Percentiles rank a stretch among this genome's conserved stretches.
Conservation (phyloP, 2,329 filamentous ascomycete genomes). For the Neurospora sp. region DNA sequence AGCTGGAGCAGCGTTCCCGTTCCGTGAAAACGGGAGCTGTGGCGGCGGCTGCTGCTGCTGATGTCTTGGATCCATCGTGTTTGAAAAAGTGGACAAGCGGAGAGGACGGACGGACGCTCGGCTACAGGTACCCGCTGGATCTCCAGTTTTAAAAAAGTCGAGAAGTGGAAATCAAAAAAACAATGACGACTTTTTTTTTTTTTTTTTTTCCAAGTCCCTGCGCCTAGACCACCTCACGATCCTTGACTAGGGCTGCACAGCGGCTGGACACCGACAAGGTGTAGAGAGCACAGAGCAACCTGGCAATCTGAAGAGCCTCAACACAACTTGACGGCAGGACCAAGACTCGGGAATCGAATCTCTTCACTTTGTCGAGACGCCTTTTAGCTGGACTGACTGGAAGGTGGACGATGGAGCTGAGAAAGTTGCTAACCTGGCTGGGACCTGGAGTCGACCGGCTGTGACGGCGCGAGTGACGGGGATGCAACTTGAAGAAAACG, state of each 20-base stretch:
- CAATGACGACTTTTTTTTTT: background rate
- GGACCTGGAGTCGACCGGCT: background rate
- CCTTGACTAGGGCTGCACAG: background rate
- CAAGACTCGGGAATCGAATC: background rate
- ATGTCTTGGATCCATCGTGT: constrained; percentile 26
- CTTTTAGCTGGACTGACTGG: background rate
- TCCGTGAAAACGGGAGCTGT: constrained; percentile 24
- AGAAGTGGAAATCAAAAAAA: background rate
- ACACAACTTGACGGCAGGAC: background rate
- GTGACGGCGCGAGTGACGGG: constrained; percentile 1
- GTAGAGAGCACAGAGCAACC: background rate
- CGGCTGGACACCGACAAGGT: background rate
- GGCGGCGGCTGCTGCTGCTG: constrained; percentile 17
- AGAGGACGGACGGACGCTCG: background rate
- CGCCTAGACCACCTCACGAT: background rate
- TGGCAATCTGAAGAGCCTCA: background rate
- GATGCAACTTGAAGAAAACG: background rate
- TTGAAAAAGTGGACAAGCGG: background rate
- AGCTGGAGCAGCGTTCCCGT: constrained; percentile 8
- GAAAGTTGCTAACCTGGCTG: background rate
- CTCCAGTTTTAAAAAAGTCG: background rate
- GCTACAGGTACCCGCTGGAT: background rate
- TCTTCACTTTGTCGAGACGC: background rate
- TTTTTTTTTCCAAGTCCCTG: background rate
- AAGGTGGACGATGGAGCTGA: background rate